Evolutionary conservation across 306 rosid species (phyloP).

Genomic region (Malus sieversii): DNA sequence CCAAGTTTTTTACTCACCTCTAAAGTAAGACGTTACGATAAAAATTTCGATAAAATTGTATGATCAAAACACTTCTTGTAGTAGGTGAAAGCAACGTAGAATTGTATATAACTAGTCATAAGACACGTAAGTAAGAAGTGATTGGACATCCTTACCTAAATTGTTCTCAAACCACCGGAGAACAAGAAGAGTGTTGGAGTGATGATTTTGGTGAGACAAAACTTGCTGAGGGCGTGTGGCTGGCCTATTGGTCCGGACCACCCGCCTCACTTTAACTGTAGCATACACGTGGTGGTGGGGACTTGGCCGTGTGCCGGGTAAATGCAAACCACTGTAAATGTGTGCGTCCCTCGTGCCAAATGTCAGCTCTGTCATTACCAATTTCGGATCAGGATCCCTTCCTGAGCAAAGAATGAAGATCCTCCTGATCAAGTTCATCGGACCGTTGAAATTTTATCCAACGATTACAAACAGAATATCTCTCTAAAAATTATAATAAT

Average conservation of each 20-base stretch:
- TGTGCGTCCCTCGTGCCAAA: conserved; percentile 12
- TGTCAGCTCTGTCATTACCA: neutral
- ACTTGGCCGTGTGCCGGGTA: conserved; percentile 23
- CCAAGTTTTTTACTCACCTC: neutral
- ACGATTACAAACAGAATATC: accelerated
- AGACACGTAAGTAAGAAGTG: no score
- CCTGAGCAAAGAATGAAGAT: no score
- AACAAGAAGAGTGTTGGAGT: neutral
- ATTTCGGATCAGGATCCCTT: no score
- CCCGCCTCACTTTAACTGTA: neutral
- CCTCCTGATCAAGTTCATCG: no score
- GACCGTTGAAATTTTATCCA: no score
- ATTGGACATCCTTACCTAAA: no score
- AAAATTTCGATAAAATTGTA: no score
- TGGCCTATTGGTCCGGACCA: neutral
- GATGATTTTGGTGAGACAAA: neutral
- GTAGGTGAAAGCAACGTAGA: no score
- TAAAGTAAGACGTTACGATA: no score
- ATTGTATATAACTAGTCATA: no score
- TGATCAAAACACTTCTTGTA: no score
- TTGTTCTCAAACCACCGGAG: neutral
- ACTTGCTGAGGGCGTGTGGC: conserved; percentile 3
- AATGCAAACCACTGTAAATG: neutral
- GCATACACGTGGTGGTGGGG: conserved; percentile 17
- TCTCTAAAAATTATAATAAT: no score